phyloP scores from a whole-genome alignment of 148 eudicot species.

The Oxyria digyna region DNA sequence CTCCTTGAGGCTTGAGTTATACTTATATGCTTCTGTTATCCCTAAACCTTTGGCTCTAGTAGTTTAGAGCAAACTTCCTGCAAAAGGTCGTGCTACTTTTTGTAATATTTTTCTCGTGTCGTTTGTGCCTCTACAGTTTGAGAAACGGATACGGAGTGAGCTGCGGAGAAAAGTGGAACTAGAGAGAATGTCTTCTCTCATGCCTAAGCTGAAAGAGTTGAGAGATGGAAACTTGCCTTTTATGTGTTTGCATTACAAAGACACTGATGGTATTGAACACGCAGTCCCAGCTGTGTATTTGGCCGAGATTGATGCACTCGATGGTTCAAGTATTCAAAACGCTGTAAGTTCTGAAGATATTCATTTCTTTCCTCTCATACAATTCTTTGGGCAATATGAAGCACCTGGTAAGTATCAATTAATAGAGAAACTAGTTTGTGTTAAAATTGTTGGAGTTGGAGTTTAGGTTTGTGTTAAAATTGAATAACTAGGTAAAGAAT shows the following conservation, averaged over 20 bases:
- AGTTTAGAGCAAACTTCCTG: background rate
- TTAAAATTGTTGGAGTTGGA: too few relatives aligned
- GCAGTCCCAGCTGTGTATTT: conserved; percentile 67
- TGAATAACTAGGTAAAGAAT: too few relatives aligned
- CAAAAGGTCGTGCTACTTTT: background rate
- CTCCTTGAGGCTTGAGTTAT: background rate
- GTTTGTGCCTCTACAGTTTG: conserved; percentile 27
- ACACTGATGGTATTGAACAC: conserved; percentile 58
- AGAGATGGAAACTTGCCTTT: conserved; percentile 65
- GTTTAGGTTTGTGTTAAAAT: too few relatives aligned
- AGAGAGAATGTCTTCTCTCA: conserved; percentile 64
- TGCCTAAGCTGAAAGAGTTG: conserved; percentile 48
- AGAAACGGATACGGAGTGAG: conserved; percentile 53
- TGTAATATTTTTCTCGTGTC: background rate
- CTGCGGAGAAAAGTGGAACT: conserved; percentile 63
- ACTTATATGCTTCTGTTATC: too few relatives aligned
- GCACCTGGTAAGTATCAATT: background rate
- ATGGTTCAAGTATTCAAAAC: conserved; percentile 41
- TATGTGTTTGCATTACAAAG: conserved; percentile 58
- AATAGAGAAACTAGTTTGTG: background rate
- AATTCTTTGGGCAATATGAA: background rate
- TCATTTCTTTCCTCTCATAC: conserved; percentile 5
- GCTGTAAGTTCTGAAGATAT: conserved; percentile 36
- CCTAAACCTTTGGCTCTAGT: background rate
- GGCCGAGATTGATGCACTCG: conserved; percentile 58